phyloP scores from a whole-genome alignment of 495 filamentous ascomycete genomes.

The Podospora comata region DNA sequence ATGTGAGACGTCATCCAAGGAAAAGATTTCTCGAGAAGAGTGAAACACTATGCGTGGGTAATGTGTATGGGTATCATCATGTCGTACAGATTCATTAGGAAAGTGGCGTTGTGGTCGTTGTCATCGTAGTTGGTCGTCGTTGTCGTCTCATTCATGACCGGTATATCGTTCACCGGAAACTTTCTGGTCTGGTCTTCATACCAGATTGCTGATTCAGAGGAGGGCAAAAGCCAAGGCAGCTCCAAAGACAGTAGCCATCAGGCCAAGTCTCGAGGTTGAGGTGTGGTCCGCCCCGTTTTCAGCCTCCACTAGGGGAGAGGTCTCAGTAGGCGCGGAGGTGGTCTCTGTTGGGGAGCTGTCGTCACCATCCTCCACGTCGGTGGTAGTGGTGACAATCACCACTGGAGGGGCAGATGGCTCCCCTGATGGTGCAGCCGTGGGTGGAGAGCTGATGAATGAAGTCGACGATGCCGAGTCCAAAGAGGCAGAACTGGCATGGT shows the following conservation, averaged over 20 bases:
- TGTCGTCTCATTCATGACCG: not conserved
- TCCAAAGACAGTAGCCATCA: not conserved
- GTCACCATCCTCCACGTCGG: not conserved
- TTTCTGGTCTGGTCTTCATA: not conserved
- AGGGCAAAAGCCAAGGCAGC: slow-evolving; percentile 8
- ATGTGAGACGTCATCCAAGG: not conserved
- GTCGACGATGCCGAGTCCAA: not conserved
- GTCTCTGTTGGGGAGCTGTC: not conserved
- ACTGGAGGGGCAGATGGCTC: not conserved
- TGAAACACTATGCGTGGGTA: not conserved
- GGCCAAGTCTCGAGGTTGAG: not conserved
- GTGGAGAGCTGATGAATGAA: not conserved
- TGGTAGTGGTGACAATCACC: not conserved
- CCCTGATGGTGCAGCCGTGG: not conserved
- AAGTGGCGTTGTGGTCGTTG: not conserved
- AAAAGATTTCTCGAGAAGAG: not conserved
- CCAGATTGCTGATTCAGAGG: not conserved
- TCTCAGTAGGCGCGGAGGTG: not conserved
- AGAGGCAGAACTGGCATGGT: not conserved
- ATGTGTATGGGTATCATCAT: not conserved
- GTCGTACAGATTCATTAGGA: not conserved
- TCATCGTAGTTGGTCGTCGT: not conserved
- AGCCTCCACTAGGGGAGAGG: not conserved
- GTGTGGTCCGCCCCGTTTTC: slow-evolving; percentile 7
- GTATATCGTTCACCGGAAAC: not conserved